These are phyloP conservation scores for Boletus vinaceobasis DNA, from an alignment of 768 basidiomycete genomes.

Conservation along the genomic window DNA sequence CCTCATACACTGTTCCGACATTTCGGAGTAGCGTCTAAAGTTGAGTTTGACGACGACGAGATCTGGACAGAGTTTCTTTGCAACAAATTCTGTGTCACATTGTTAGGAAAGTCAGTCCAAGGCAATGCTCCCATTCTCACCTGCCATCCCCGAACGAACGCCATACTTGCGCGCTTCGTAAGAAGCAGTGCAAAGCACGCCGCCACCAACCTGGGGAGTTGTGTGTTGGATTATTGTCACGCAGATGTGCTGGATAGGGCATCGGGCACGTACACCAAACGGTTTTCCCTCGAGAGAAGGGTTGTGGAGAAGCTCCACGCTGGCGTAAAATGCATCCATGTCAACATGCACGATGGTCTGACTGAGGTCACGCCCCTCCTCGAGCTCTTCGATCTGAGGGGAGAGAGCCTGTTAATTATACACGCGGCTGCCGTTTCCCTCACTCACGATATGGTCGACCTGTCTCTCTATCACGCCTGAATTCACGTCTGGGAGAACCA, in stretches of 20 bases:
- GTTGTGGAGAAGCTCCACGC: constrained; percentile 68
- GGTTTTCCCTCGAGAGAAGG: constrained; percentile 66
- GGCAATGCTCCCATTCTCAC: constrained; percentile 36
- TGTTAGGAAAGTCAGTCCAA: background rate
- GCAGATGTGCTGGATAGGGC: too few relatives aligned
- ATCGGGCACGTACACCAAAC: constrained; percentile 54
- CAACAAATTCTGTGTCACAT: constrained; percentile 67
- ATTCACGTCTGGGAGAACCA: background rate
- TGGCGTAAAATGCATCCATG: constrained; percentile 92
- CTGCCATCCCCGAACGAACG: constrained; percentile 94
- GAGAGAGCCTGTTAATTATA: background rate
- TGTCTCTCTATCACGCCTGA: constrained; percentile 58
- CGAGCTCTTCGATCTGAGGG: constrained; percentile 59
- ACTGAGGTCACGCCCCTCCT: constrained; percentile 70
- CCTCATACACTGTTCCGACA: constrained; percentile 68
- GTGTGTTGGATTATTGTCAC: constrained; percentile 1
- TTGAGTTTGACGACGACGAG: constrained; percentile 65
- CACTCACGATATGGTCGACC: constrained; percentile 70
- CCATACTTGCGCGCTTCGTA: constrained; percentile 91
- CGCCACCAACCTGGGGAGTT: constrained; percentile 62
- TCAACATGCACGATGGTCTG: constrained; percentile 92
- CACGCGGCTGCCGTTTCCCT: background rate
- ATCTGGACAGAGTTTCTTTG: constrained; percentile 90
- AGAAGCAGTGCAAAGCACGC: constrained; percentile 84
- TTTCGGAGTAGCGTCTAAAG: constrained; percentile 61